Conservation (phyloP, 257 asterid genomes). For the Leptodermis oblonga region DNA sequence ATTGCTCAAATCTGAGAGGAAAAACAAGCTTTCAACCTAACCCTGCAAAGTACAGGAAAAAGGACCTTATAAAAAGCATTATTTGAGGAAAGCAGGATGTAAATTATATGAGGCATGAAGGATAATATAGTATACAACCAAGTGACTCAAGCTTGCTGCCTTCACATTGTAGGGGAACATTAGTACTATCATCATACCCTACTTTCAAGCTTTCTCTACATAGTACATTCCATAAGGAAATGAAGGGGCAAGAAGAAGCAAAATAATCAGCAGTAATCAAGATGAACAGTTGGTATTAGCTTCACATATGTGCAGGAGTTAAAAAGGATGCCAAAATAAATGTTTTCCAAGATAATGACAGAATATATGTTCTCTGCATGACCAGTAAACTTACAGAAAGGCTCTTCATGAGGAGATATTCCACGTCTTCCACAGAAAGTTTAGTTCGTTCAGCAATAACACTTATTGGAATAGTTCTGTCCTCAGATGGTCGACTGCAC, state of each 20-base stretch:
- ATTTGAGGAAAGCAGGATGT: too few species aligned
- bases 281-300: slow-evolving; percentile 2
- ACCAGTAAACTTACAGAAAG: slow-evolving; percentile 70
- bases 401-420: slow-evolving; percentile 94
- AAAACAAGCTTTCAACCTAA: neutral
- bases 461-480: slow-evolving; percentile 82
- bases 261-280: neutral
- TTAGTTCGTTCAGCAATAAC: slow-evolving; percentile 80
- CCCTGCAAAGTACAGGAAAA: neutral
- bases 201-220: neutral
- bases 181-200: neutral
- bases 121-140: neutral
- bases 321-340: neutral
- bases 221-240: neutral
- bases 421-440: slow-evolving; percentile 85
- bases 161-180: neutral
- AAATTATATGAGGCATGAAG: neutral
- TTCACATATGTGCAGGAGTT: too few species aligned
- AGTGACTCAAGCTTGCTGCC: neutral
- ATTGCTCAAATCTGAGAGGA: neutral
- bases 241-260: neutral
- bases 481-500: slow-evolving; percentile 90
- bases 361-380: neutral
- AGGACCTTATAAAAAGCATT: neutral
- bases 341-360: neutral